Conservation (phyloP, 2,329 filamentous ascomycete genomes). For the Akanthomyces lecanii region DNA sequence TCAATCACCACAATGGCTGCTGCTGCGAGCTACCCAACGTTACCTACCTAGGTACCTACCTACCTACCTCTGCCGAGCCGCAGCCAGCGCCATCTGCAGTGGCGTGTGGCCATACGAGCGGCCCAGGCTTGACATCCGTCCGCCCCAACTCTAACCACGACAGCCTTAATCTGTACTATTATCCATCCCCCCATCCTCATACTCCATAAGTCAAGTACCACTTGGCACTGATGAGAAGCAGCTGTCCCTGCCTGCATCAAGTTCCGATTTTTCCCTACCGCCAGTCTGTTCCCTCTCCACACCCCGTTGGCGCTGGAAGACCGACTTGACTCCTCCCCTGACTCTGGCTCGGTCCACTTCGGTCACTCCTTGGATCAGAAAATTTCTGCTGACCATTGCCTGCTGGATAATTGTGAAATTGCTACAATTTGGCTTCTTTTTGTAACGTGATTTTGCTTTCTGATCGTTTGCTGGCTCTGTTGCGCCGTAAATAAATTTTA, state of each 20-base stretch:
- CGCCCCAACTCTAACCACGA: background rate
- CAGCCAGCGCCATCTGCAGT: background rate
- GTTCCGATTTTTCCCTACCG: conserved; percentile 13
- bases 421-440: background rate
- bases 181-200: too few relatives aligned
- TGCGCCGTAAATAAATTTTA: background rate
- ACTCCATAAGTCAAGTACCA: too few relatives aligned
- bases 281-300: background rate
- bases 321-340: background rate
- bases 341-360: conserved; percentile 15
- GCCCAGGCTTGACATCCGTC: background rate
- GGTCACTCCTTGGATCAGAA: background rate
- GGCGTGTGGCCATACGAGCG: conserved; percentile 9
- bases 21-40: too few relatives aligned
- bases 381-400: conserved; percentile 5
- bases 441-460: background rate
- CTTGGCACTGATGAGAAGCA: background rate
- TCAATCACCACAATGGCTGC: background rate
- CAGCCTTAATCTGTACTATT: background rate
- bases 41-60: too few relatives aligned
- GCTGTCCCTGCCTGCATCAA: background rate
- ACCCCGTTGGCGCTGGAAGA: background rate
- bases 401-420: background rate
- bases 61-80: too few relatives aligned
- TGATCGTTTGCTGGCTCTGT: background rate